Percentiles rank a stretch among this genome's conserved stretches.
phyloP scores from a whole-genome alignment of 2,329 filamentous ascomycete genomes.

The Trichoderma sp. region DNA sequence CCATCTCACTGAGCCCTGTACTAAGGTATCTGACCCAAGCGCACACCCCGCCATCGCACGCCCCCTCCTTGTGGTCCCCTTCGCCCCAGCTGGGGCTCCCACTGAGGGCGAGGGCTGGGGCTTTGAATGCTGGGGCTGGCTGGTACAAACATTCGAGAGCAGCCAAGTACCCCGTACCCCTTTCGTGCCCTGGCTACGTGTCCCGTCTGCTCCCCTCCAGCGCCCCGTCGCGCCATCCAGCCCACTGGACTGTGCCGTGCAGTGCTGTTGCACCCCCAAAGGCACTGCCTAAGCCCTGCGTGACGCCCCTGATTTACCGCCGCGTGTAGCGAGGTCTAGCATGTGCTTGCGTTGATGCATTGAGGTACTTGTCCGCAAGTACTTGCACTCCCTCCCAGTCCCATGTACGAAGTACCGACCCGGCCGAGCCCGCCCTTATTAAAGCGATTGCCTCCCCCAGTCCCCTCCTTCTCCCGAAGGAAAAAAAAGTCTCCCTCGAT shows the following conservation, averaged over 20 bases:
- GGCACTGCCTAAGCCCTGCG: slow-evolving; percentile 21
- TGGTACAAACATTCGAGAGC: slow-evolving; percentile 25
- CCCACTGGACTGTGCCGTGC: slow-evolving; percentile 20
- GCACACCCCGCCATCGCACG: background rate
- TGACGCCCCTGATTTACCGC: slow-evolving; percentile 31
- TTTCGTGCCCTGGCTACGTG: slow-evolving; percentile 23
- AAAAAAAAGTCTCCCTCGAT: slow-evolving; percentile 23
- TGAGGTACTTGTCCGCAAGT: slow-evolving; percentile 25
- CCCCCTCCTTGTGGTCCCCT: background rate
- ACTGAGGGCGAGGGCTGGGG: slow-evolving; percentile 13
- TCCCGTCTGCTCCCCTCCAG: slow-evolving; percentile 19
- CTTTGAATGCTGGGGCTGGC: slow-evolving; percentile 12
- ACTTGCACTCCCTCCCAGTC: slow-evolving; percentile 16
- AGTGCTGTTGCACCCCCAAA: slow-evolving; percentile 18
- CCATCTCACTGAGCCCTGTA: slow-evolving; percentile 1
- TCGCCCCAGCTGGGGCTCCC: slow-evolving; percentile 22
- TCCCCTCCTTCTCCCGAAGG: slow-evolving; percentile 25
- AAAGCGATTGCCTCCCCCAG: slow-evolving; percentile 31
- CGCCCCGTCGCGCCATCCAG: slow-evolving; percentile 21
- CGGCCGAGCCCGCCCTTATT: slow-evolving; percentile 38
- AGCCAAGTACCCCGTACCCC: slow-evolving; percentile 26
- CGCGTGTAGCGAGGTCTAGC: slow-evolving; percentile 31
- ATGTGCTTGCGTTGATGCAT: slow-evolving; percentile 18
- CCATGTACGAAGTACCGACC: slow-evolving; percentile 29
- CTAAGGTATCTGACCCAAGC: background rate